phyloP scores from a whole-genome alignment of 2,329 filamentous ascomycete genomes.

The Sarocladiaceae sp. region DNA sequence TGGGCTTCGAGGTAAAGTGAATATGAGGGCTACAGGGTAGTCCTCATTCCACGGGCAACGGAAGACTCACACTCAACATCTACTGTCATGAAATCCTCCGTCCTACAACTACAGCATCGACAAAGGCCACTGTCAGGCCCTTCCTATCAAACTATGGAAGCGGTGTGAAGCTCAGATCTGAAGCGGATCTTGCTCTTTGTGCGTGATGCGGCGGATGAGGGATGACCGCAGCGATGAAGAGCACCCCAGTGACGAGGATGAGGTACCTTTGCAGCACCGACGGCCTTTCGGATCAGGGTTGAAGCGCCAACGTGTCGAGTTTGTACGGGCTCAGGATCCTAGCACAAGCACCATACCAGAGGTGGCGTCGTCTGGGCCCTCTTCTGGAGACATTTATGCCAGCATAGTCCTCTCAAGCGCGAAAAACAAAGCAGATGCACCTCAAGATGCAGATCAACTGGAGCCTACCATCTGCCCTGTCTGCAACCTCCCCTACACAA shows the following conservation, averaged over 20 bases:
- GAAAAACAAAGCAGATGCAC: constrained; percentile 13
- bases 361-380: constrained; percentile 19
- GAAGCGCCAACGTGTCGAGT: constrained; percentile 49
- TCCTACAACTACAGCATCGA: too few relatives aligned
- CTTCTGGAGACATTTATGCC: constrained; percentile 59
- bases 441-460: constrained; percentile 2
- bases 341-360: constrained; percentile 23
- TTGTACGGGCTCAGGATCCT: constrained; percentile 49
- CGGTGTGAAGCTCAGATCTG: too few relatives aligned
- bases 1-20: too few relatives aligned
- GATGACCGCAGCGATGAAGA: constrained; percentile 20
- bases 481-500: constrained; percentile 31
- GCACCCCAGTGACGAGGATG: constrained; percentile 29
- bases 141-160: too few relatives aligned
- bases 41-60: too few relatives aligned
- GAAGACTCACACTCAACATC: too few relatives aligned
- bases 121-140: too few relatives aligned
- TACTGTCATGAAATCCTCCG: too few relatives aligned
- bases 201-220: constrained; percentile 21
- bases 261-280: constrained; percentile 49
- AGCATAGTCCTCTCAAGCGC: constrained; percentile 55
- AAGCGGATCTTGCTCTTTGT: neutral
- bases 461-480: constrained; percentile 24
- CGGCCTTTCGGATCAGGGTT: constrained; percentile 54
- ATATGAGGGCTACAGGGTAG: too few relatives aligned